Evolutionary conservation across 164 flowering plant species (phyloP), one percentile per base, ranked within the genome.

Genomic region (Piper longum): DNA sequence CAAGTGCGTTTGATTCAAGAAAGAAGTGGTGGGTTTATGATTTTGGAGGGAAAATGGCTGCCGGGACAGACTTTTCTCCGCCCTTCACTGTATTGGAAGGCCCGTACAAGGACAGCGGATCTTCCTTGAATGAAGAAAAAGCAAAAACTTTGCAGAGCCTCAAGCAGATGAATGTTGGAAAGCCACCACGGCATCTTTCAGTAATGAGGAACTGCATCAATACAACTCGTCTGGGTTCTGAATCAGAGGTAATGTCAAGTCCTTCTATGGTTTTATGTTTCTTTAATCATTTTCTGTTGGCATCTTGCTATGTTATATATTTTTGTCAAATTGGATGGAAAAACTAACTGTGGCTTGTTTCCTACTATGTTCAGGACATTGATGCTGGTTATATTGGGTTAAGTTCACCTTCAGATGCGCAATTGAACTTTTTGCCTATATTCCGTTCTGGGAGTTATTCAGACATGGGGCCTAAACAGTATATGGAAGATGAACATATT

Each of bases 401-500:
- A 6, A 80, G 71, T 61, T 70, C 83, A 51, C 74, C 73, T 41
- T 62, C 82, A 55, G 81, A 79, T 66, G 83, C 73, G 64, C 75
- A 75, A 62, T 63, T 88, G 26, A 76, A 59, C 16, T 87, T 76
- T 71, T 18, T 76, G 58, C 95, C 96, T 9, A 69, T 84, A 18
- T 79, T 87, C 63, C 82, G 96, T 16, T 92, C 96, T 39, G 98
- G 98, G 66, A 83, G 93, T 69, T 89, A 92, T 71, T 81, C 91
- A 52, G 98, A 89, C 78, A 83, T 68, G 70, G 98, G 98, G 55
- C 87, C 93, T 40, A 87, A 85, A 73, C 83, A 71, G 51, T 86
- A 73, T 57, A 91, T 91, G 98, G 98, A 91, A 73, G 98, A 91
- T 67, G 95, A 87, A 65, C 88, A 88, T 70, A 70, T 85, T 2